phyloP scores from a whole-genome alignment of 345 rosid genomes.

The Eucalyptus albens region DNA sequence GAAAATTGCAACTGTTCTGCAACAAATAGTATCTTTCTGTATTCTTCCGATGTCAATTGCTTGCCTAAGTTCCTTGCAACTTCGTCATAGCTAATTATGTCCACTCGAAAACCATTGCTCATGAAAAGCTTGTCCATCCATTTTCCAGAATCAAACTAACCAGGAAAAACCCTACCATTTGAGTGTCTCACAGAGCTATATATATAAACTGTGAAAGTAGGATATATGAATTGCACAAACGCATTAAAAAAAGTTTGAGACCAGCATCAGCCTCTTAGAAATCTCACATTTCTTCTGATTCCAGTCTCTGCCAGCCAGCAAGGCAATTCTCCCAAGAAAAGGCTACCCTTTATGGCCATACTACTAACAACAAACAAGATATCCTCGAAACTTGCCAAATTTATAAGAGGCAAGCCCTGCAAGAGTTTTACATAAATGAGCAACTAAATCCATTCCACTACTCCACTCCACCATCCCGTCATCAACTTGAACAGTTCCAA shows the following conservation, averaged over 20 bases:
- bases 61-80: conserved; percentile 43
- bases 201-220: not conserved
- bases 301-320: conserved; percentile 48
- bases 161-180: not conserved
- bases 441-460: not conserved
- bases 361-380: conserved; percentile 40
- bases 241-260: not conserved
- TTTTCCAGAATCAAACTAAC: conserved; percentile 31
- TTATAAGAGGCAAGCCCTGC: conserved; percentile 63
- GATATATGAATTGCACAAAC: not conserved
- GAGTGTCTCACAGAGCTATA: not conserved
- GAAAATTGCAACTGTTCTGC: conserved; percentile 78
- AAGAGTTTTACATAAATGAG: not conserved
- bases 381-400: conserved; percentile 53
- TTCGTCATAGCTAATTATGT: conserved; percentile 30
- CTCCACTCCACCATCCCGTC: not conserved
- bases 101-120: conserved; percentile 55
- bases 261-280: not conserved
- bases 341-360: conserved; percentile 53
- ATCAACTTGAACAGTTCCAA: not conserved
- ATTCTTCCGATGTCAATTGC: conserved; percentile 22
- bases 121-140: conserved; percentile 65
- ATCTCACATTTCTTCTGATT: conserved; percentile 31
- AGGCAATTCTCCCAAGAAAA: conserved; percentile 68
- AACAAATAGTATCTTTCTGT: conserved; percentile 37